Percentiles rank a stretch among this genome's conserved stretches.
Conservation (phyloP, 2,329 filamentous ascomycete species). For the Helotiales sp. region DNA sequence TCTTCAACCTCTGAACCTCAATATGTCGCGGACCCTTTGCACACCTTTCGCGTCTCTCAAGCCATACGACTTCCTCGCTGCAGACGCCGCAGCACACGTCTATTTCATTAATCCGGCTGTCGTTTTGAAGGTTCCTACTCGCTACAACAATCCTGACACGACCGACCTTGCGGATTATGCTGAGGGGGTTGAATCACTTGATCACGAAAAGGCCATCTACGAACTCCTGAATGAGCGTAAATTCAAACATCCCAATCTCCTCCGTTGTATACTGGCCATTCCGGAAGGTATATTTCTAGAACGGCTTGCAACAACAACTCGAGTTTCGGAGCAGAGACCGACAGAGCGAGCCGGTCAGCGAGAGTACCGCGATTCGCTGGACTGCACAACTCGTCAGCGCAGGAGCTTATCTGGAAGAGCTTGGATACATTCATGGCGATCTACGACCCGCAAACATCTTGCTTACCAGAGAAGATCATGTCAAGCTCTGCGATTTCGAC, state of each 20-base stretch:
- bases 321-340: conserved; percentile 9
- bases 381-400: conserved; percentile 6
- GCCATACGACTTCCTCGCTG: conserved; percentile 8
- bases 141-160: conserved; percentile 6
- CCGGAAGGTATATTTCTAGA: conserved; percentile 9
- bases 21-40: no score
- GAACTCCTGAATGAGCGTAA: conserved; percentile 2
- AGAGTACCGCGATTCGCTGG: conserved; percentile 3
- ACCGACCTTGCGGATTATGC: conserved; percentile 2
- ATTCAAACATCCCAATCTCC: conserved; percentile 8
- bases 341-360: conserved; percentile 1
- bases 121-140: conserved; percentile 6
- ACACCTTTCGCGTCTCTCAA: conserved; percentile 4
- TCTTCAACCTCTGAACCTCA: no score
- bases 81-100: conserved; percentile 5
- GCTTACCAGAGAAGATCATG: conserved; percentile 2
- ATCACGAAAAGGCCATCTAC: conserved; percentile 9
- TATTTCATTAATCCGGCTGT: conserved; percentile 6
- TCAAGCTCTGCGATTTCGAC: conserved; percentile 8
- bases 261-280: conserved; percentile 5
- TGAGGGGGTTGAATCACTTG: background rate
- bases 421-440: conserved; percentile 5
- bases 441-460: conserved; percentile 9
- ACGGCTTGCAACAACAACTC: conserved; percentile 7
- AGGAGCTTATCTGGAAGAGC: conserved; percentile 6